Evolutionary conservation across 768 basidiomycete genomes (phyloP).

Genomic region (Hortiboletus flavorubellus): DNA sequence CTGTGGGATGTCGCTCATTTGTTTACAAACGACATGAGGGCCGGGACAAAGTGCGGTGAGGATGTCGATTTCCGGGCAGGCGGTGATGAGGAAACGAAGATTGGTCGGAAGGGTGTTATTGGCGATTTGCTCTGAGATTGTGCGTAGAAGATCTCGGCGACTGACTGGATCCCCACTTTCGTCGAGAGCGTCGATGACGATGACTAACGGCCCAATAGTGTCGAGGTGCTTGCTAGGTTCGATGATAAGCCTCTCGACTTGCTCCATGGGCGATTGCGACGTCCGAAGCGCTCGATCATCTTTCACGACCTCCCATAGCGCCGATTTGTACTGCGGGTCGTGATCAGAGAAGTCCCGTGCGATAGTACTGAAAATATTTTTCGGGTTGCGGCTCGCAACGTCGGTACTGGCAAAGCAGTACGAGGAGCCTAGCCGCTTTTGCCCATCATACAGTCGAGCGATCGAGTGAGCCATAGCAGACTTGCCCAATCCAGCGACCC

Average conservation of each 20-base stretch:
- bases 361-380: constrained; percentile 25
- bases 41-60: not conserved
- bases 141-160: constrained; percentile 15
- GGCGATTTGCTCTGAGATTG: not conserved
- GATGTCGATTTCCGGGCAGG: constrained; percentile 14
- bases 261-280: not conserved
- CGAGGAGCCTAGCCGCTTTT: not conserved
- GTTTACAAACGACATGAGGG: not conserved
- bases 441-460: not conserved
- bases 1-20: not conserved
- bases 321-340: not conserved
- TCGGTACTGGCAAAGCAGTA: constrained; percentile 12
- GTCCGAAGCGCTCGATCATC: not conserved
- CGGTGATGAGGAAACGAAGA: constrained; percentile 18
- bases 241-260: constrained; percentile 5
- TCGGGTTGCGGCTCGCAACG: constrained; percentile 6
- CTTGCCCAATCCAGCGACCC: constrained; percentile 9
- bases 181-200: constrained; percentile 24
- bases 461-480: not conserved
- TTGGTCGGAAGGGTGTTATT: constrained; percentile 7
- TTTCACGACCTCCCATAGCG: too few relatives aligned
- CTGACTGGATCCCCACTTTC: constrained; percentile 10
- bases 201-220: not conserved
- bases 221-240: not conserved
- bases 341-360: constrained; percentile 25